Base-by-base conservation (phyloP, 345 rosid species). In the Corymbia maculata region DNA sequence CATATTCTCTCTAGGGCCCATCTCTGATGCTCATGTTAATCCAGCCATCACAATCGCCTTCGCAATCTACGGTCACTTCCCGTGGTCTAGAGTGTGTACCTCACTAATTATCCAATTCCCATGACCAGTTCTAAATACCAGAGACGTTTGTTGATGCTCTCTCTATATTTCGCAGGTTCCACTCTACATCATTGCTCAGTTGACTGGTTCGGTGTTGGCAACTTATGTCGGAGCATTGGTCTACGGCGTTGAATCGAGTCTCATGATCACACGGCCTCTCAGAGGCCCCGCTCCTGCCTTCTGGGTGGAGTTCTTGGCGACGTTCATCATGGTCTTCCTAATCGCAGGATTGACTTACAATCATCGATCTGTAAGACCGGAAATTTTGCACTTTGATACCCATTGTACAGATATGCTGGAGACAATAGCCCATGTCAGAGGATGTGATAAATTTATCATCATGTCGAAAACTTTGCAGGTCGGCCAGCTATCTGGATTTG, bases 1-100 rank as follows among this genome's bases (percentile, higher is more conserved):
- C 14, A 92, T 96, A 87, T 96, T 92, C 90, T 86, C 95, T 6
- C 87, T 95, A 13, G 98, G 98, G 17, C 95, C 96, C 44, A 96
- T 96, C 87, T 96, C 98, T 24, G 98, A 97, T 50, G 99, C 96
- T 5, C 99, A 97, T 89, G 93, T 97, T 2, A 97, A 96, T 89
- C 99, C 99, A 30, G 96, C 97, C 15, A 92, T 97, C 85, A 97
- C 99, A 7, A 89, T 97, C 21, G 94, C 98, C 86, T 92, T 96
- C 45, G 99, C 98, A 9, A 61, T 92, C 84, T 94, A 94, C 85
- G 96, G 98, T 16, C 93, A 93, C 52, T 96, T 95, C 52, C 97
- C 94, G 1, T 96, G 98, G 98, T 90, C 94, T 52, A 94, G 89
- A 95, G 99, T 97, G 89, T 45, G n/a, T 52, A 6, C 21, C 49